Base-by-base conservation (phyloP, 768 basidiomycete genomes). In the Lactarius deliciosus region DNA sequence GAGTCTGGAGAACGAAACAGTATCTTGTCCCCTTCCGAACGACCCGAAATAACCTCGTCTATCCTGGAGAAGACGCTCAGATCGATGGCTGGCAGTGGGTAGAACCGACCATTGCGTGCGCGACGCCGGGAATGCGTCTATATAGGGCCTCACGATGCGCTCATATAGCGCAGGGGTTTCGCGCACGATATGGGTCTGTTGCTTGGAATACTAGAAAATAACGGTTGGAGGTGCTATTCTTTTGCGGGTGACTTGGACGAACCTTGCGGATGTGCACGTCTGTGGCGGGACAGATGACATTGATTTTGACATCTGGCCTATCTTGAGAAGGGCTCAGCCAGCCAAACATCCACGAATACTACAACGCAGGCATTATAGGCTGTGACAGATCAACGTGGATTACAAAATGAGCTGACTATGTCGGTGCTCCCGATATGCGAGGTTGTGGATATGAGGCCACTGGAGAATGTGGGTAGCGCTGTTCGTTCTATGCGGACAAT, bases 231-330 rank as follows among this genome's bases (percentile, higher is more conserved):
- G 40, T 20, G 25, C n/a, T 5, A 50, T 20, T 15, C 5, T 25
- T 53, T 50, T 56, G 65, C 16, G 47, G 57, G 25, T 55, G 32
- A 6, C 13, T 53, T 38, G 40, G 50, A 65, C 16, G 18, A 54
- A 47, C 91, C 82, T 97, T 97, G 68, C 82, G 83, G 65, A 98
- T 88, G 73, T 98, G 95, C 4, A 88, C 85, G 9, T 94, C 91
- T 0, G 94, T 98, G 1, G 94, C 94, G 18, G 96, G 96, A 68
- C 83, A 90, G 60, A 97, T 88, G 20, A 94, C 79, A 68, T 87
- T 91, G 70, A 98, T 83, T 77, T 92, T 92, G 65, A 94, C 78
- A 71, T 97, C 95, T 2, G 87, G 83, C 2, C 73, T 72, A 50
- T 77, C 79, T 70, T 64, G 45, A 18, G 73, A 69, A n/a, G 72